phyloP scores from a whole-genome alignment of 371 early-diverging fungal species.

The Nematocida minor region DNA sequence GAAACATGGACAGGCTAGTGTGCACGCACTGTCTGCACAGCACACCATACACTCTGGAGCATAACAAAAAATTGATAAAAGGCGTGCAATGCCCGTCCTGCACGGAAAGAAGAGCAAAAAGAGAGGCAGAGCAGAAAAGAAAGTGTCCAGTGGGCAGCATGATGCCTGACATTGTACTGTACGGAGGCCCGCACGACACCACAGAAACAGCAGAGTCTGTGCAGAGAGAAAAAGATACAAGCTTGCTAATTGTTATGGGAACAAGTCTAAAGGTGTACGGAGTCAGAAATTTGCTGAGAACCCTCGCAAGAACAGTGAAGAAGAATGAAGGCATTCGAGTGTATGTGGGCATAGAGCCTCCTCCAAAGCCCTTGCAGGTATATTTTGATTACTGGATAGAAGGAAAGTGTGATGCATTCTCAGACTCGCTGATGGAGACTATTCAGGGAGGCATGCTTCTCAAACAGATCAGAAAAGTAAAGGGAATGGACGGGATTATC shows the following conservation, averaged over 20 bases:
- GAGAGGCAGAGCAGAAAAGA: conserved; percentile 69
- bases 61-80: conserved; percentile 19
- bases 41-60: conserved; percentile 35
- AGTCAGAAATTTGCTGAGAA: conserved; percentile 76
- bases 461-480: conserved; percentile 12
- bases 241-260: conserved; percentile 87
- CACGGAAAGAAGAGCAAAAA: conserved; percentile 65
- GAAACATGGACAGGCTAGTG: conserved; percentile 55
- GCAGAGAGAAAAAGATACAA: conserved; percentile 69
- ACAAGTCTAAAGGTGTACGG: conserved; percentile 89
- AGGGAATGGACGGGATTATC: neutral
- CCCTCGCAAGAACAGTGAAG: conserved; percentile 64
- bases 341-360: conserved; percentile 59
- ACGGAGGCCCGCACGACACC: conserved; percentile 81
- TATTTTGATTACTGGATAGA: conserved; percentile 63
- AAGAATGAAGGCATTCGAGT: conserved; percentile 53
- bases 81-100: conserved; percentile 69
- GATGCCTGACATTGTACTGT: conserved; percentile 79
- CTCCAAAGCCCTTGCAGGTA: conserved; percentile 52
- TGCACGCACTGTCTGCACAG: conserved; percentile 57
- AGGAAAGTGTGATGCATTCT: conserved; percentile 64
- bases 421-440: neutral
- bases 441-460: conserved; percentile 29
- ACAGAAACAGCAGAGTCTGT: conserved; percentile 70
- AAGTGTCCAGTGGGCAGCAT: conserved; percentile 69